phyloP scores from a whole-genome alignment of 1,139 yeast species.

The Geotrichum fermentans region DNA sequence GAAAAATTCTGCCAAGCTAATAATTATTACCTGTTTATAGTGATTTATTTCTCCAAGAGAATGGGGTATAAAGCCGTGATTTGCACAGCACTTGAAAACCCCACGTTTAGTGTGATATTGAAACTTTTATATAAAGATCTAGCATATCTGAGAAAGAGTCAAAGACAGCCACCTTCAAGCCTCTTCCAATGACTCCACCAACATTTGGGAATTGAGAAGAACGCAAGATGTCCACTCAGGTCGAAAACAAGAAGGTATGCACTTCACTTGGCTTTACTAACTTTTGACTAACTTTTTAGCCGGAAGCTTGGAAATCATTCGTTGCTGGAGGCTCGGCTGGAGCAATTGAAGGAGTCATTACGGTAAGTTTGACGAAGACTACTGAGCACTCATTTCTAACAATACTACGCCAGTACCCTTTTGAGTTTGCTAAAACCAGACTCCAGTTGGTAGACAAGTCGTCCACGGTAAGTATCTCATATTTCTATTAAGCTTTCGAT shows the following conservation, averaged over 20 bases:
- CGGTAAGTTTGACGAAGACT: conserved; percentile 34
- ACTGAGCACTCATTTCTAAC: background rate
- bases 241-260: conserved; percentile 21
- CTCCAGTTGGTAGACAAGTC: conserved; percentile 75
- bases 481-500: background rate
- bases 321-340: conserved; percentile 95
- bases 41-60: too few relatives aligned
- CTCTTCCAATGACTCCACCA: too few relatives aligned
- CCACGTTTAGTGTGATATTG: background rate
- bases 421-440: conserved; percentile 93
- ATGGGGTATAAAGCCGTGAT: too few relatives aligned
- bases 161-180: too few relatives aligned
- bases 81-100: too few relatives aligned
- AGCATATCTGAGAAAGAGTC: too few relatives aligned
- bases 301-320: conserved; percentile 58
- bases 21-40: too few relatives aligned
- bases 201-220: too few relatives aligned
- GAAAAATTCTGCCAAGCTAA: too few relatives aligned
- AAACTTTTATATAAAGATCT: background rate
- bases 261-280: conserved; percentile 3
- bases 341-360: conserved; percentile 82
- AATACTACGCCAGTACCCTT: conserved; percentile 66
- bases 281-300: conserved; percentile 24
- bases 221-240: conserved; percentile 20
- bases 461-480: conserved; percentile 40